Conservation (phyloP, 306 rosid genomes). For the Citrullus mucosospermus region DNA sequence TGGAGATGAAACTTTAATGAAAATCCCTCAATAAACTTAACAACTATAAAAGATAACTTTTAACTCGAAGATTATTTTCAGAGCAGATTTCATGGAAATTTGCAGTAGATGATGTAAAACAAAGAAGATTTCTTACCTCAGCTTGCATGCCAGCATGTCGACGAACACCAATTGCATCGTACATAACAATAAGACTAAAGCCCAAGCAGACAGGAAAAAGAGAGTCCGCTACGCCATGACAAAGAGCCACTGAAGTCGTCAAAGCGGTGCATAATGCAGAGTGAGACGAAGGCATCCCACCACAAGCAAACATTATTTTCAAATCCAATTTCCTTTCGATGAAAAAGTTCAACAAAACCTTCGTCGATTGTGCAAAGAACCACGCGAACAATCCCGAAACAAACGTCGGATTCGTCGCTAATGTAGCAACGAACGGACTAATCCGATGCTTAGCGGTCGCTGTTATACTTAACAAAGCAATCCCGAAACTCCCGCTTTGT, state of each 20-base stretch:
- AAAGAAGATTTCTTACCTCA: slow-evolving; percentile 29
- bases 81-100: neutral
- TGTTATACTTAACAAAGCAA: slow-evolving; percentile 54
- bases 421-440: slow-evolving; percentile 63
- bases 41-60: neutral
- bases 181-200: slow-evolving; percentile 78
- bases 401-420: slow-evolving; percentile 77
- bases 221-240: slow-evolving; percentile 42
- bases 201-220: slow-evolving; percentile 81
- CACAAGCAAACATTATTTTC: slow-evolving; percentile 41
- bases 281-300: slow-evolving; percentile 96
- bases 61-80: neutral
- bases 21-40: neutral
- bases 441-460: slow-evolving; percentile 46
- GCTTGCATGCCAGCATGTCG: slow-evolving; percentile 96
- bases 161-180: slow-evolving; percentile 80
- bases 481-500: slow-evolving; percentile 50
- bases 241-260: slow-evolving; percentile 75
- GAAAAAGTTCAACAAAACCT: slow-evolving; percentile 54
- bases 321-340: slow-evolving; percentile 61
- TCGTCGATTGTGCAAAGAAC: slow-evolving; percentile 46
- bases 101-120: neutral
- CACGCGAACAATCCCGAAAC: slow-evolving; percentile 62
- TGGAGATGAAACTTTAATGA: neutral
- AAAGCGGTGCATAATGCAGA: slow-evolving; percentile 74